Base-by-base conservation (phyloP, 1,284 basidiomycete genomes). In the Sanghuangporus weigelae region DNA sequence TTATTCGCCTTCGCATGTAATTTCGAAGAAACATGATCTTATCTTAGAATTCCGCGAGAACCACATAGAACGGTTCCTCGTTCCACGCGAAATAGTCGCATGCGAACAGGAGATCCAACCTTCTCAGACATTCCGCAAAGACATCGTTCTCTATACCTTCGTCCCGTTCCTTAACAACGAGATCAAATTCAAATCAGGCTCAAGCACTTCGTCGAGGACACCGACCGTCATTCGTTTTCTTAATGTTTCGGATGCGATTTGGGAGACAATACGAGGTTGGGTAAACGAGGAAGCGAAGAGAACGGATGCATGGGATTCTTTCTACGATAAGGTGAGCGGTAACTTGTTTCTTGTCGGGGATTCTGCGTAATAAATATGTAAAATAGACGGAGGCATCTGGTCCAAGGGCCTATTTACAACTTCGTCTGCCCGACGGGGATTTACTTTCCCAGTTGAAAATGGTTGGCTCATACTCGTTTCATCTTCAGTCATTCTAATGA, bases 21-120 rank as follows among this genome's bases (percentile, higher is more conserved):
- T 46, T 14, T 19, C 76, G 42, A 83, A 79, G 68, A 80, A 81
- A 14, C 87, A 84, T 67, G 89, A 91, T 71, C 69, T 91, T 4
- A 81, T 91, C 26, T 70, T 92, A 60, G 86, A 90, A 69, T 91
- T 89, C 66, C 75, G 79, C 46, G 89, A 92, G 69, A 74, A 76
- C 11, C 77, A 81, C 1, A 75, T 76, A 38, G 86, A 90, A 58
- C 79, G 84, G 8, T 87, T 83, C 81, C 69, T 88, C 7, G 75
- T 92, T 62, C 88, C 90, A 64, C 82, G 86, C 46, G 82, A 81
- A 39, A 77, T 79, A 11, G 78, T 78, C 2, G 74, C 79, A 48
- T 84, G 78, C 66, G 80, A 86, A 67, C 74, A 49, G 49, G 54
- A 61, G 23, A 50, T 36, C 23, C 53, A 48, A 40, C 21, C 48